A percentile compares a stretch with the other conserved stretches of the same genome.
phyloP scores from a whole-genome alignment of 2,329 filamentous ascomycete genomes.

The Colletotrichum sp. region DNA sequence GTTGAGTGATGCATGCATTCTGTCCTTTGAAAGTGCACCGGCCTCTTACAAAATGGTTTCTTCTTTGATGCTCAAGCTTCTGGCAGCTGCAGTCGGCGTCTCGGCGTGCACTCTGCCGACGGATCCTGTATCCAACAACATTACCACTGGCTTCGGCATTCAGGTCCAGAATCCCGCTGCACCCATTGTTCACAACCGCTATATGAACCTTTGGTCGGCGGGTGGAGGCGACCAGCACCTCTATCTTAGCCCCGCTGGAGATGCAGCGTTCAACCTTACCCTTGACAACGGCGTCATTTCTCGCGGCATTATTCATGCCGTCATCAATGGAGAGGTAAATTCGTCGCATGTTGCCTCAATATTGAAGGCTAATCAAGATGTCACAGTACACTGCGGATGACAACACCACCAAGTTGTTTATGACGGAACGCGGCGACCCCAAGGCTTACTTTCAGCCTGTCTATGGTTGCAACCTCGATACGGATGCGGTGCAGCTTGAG shows the following conservation, averaged over 20 bases:
- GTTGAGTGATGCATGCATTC: background rate
- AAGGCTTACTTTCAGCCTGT: conserved; percentile 43
- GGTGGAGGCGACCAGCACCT: conserved; percentile 45
- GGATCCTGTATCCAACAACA: conserved; percentile 32
- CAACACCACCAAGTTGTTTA: conserved; percentile 54
- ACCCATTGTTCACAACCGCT: conserved; percentile 39
- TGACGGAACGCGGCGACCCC: conserved; percentile 48
- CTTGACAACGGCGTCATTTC: conserved; percentile 42
- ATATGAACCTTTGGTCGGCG: conserved; percentile 38
- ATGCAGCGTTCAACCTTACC: conserved; percentile 38
- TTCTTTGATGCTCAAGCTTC: background rate
- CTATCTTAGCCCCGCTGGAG: conserved; percentile 43
- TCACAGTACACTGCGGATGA: conserved; percentile 43
- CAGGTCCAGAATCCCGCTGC: conserved; percentile 41
- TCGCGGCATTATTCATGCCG: conserved; percentile 34
- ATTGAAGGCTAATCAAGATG: background rate
- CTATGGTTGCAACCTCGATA: conserved; percentile 47
- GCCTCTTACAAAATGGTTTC: background rate
- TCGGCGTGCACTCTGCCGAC: conserved; percentile 36
- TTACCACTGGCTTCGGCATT: conserved; percentile 38
- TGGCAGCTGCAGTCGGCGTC: conserved; percentile 26
- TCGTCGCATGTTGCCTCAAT: background rate
- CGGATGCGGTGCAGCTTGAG: conserved; percentile 42
- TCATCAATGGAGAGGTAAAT: conserved; percentile 50
- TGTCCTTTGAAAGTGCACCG: background rate